Conservation (phyloP, 345 rosid genomes). For the Diplotaxis tenuifolia region DNA sequence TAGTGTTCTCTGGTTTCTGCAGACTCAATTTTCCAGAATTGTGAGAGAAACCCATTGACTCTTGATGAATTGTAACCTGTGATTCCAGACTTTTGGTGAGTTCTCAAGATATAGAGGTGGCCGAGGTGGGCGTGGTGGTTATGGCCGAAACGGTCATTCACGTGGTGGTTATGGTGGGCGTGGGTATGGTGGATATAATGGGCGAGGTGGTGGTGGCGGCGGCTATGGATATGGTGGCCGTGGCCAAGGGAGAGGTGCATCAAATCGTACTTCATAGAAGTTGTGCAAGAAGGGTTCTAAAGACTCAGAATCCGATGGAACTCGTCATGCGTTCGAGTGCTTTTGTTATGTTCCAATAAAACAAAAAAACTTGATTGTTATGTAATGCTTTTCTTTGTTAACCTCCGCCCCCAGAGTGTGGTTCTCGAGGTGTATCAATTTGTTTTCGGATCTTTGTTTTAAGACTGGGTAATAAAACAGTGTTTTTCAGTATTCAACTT, state of each 20-base stretch:
- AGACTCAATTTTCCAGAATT: not conserved
- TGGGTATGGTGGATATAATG: conserved; percentile 43
- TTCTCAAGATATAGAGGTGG: conserved; percentile 50
- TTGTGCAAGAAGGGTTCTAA: not conserved
- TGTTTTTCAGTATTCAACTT: no score
- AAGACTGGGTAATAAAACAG: no score
- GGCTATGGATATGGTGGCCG: conserved; percentile 32
- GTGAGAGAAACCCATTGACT: not conserved
- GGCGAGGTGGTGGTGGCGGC: conserved; percentile 45
- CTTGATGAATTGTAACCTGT: conserved; percentile 4
- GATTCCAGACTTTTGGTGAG: conserved; percentile 68
- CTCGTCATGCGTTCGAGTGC: conserved; percentile 3
- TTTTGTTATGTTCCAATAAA: conserved; percentile 27
- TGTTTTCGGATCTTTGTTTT: no score
- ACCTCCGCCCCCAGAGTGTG: no score
- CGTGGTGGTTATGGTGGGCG: conserved; percentile 45
- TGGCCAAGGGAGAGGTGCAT: conserved; percentile 33
- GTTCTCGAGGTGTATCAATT: no score
- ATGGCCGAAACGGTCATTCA: conserved; percentile 39
- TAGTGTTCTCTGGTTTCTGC: not conserved
- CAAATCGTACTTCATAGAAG: conserved; percentile 7
- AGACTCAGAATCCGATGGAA: not conserved
- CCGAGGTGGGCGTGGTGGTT: conserved; percentile 34
- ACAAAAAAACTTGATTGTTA: conserved; percentile 2
- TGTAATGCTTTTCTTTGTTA: conserved; percentile 24